Evolutionary conservation across 495 filamentous ascomycete species (phyloP).

Genomic region (Penicillium coprophilum): DNA sequence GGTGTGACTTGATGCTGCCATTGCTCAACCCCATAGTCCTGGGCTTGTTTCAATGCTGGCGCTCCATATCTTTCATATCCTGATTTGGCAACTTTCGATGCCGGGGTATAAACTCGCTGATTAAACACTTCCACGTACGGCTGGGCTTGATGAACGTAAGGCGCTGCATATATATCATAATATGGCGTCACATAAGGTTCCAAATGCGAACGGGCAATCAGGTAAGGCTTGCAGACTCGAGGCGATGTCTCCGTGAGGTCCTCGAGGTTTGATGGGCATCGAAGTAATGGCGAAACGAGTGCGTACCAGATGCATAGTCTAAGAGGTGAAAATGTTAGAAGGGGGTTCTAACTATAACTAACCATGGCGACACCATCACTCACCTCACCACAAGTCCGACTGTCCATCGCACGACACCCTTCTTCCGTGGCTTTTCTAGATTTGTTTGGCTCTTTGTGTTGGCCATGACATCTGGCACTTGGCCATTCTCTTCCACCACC

Average conservation of each 20-base stretch:
- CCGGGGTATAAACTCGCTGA: slow-evolving; percentile 64
- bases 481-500: slow-evolving; percentile 32
- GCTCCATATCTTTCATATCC: slow-evolving; percentile 73
- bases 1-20: slow-evolving; percentile 79
- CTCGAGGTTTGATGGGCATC: slow-evolving; percentile 71
- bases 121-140: slow-evolving; percentile 73
- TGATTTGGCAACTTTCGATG: slow-evolving; percentile 58
- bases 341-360: not conserved
- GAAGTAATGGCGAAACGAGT: slow-evolving; percentile 73
- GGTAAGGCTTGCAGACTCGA: slow-evolving; percentile 79
- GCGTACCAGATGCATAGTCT: slow-evolving; percentile 86
- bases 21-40: slow-evolving; percentile 62
- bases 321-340: slow-evolving; percentile 2
- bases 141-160: slow-evolving; percentile 71
- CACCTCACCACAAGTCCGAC: slow-evolving; percentile 65
- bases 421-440: slow-evolving; percentile 24
- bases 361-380: slow-evolving; percentile 14
- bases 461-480: slow-evolving; percentile 23
- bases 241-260: slow-evolving; percentile 70
- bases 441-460: slow-evolving; percentile 18
- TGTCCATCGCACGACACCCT: slow-evolving; percentile 46
- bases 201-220: slow-evolving; percentile 65
- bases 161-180: slow-evolving; percentile 78
- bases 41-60: slow-evolving; percentile 66
- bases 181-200: slow-evolving; percentile 81